Evolutionary conservation across 306 rosid species (phyloP).

Genomic region (Begonia masoniana): DNA sequence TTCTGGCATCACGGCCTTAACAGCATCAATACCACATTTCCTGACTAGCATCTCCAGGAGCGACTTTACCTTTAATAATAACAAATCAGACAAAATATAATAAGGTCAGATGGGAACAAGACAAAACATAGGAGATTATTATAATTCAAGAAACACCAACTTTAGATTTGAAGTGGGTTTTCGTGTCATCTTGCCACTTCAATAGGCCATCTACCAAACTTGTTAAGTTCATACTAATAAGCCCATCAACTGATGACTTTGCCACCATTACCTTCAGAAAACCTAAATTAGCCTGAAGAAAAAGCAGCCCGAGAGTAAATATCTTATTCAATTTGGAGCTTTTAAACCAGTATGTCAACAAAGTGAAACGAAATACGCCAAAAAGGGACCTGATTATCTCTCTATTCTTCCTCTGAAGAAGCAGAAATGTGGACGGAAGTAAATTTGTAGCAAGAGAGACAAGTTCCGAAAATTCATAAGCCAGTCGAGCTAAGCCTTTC

Average conservation of each 20-base stretch:
- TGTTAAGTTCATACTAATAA: conserved; percentile 51
- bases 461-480: conserved; percentile 83
- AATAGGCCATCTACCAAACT: conserved; percentile 74
- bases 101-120: no score
- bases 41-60: conserved; percentile 71
- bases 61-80: conserved; percentile 43
- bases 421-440: conserved; percentile 56
- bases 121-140: no score
- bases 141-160: conserved; percentile 18
- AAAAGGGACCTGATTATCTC: conserved; percentile 57
- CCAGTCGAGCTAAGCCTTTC: conserved; percentile 93
- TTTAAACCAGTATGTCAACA: no score
- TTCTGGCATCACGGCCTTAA: conserved; percentile 84
- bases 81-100: no score
- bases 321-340: neutral
- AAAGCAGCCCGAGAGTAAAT: conserved; percentile 2
- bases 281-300: conserved; percentile 81
- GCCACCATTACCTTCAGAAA: conserved; percentile 77
- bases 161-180: conserved; percentile 77
- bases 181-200: conserved; percentile 77
- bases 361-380: conserved; percentile 1
- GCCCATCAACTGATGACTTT: conserved; percentile 66
- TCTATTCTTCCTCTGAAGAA: conserved; percentile 50
- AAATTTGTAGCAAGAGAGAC: conserved; percentile 50
- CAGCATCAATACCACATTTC: conserved; percentile 79